Base-by-base conservation (phyloP, 345 rosid genomes). In the Rhizophora apiculata region DNA sequence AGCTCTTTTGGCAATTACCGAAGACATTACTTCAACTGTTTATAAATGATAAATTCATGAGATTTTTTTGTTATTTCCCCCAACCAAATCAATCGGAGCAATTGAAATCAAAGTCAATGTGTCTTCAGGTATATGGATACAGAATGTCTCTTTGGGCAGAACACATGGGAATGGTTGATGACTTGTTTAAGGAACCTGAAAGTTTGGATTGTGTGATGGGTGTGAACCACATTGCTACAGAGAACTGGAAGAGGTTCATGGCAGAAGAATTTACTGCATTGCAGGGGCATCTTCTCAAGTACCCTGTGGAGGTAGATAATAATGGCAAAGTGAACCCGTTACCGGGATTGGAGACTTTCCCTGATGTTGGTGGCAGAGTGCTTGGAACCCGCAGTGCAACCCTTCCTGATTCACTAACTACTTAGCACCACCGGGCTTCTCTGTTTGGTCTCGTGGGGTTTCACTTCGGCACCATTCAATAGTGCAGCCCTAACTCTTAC, bases 91-190 rank as follows among this genome's bases (percentile, higher is more conserved):
- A 24, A 7, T 13, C 6, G 5, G 29, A 55, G 22, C 60, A 8
- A 21, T 8, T 56, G 26, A 3, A 56, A 56, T 27, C 26, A 8
- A 24, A 22, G 22, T 15, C 29, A 24, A 6, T 65, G 57, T 39
- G 16, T 31, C 6, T 76, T 60, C 85, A 89, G 96, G 83, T 89
- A 22, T 86, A 83, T 10, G 95, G 96, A 64, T 92, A 88, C 65
- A 79, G 98, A 67, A 87, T 88, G 93, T 92, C 96, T 2, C 72
- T 92, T n/a, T 90, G 98, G 98, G 91, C 90, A 3, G 98, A 92
- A 78, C 98, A 92, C 80, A 61, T 87, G 79, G 95, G 84, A 15
- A 48, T 53, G 64, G 46, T 87, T 0, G 82, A 88, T 7, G 74
- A 75, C 32, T n/a, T 59, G 37, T 93, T 85, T 43, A 78, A 82